A percentile compares a stretch with the other conserved stretches of the same genome.
These are phyloP conservation scores for Globisporangium rhizosaccharum DNA, from an alignment of 352 stramenopile genomes.

Conservation along the genomic window DNA sequence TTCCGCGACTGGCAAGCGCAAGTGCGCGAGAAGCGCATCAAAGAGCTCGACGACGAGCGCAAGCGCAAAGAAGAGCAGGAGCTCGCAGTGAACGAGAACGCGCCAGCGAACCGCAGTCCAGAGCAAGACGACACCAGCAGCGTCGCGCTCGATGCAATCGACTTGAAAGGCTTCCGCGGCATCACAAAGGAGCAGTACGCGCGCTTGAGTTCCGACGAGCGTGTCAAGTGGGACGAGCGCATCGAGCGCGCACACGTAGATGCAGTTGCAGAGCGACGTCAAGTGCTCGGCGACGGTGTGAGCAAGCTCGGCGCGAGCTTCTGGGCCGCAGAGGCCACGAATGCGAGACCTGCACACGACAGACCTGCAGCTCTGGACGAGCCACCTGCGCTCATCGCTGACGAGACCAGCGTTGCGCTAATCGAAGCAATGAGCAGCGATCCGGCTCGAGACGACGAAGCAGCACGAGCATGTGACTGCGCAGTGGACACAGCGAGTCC, in stretches of 20 bases:
- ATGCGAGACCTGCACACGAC: background rate
- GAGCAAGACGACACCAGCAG: background rate
- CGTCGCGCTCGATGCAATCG: slow-evolving; percentile 13
- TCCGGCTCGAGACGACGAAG: too few relatives aligned
- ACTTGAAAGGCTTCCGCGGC: slow-evolving; percentile 48
- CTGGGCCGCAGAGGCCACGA: slow-evolving; percentile 26
- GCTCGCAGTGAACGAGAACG: slow-evolving; percentile 12
- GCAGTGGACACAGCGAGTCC: too few relatives aligned
- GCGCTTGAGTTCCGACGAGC: slow-evolving; percentile 32
- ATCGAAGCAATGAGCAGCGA: too few relatives aligned
- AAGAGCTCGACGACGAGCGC: slow-evolving; percentile 48
- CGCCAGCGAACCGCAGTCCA: background rate
- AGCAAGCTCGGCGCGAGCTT: slow-evolving; percentile 36
- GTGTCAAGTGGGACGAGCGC: slow-evolving; percentile 48
- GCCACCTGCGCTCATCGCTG: background rate
- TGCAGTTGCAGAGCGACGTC: slow-evolving; percentile 25
- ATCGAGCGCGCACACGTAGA: slow-evolving; percentile 48
- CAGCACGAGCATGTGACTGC: too few relatives aligned
- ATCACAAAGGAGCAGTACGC: slow-evolving; percentile 65
- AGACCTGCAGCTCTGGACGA: background rate
- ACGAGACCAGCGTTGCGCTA: too few relatives aligned
- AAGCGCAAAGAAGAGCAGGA: slow-evolving; percentile 6
- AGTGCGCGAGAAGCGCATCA: slow-evolving; percentile 52
- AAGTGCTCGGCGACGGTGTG: slow-evolving; percentile 44
- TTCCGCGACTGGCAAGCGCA: slow-evolving; percentile 79